Conservation (phyloP, 495 filamentous ascomycete genomes). For the Daldinia loculata region DNA sequence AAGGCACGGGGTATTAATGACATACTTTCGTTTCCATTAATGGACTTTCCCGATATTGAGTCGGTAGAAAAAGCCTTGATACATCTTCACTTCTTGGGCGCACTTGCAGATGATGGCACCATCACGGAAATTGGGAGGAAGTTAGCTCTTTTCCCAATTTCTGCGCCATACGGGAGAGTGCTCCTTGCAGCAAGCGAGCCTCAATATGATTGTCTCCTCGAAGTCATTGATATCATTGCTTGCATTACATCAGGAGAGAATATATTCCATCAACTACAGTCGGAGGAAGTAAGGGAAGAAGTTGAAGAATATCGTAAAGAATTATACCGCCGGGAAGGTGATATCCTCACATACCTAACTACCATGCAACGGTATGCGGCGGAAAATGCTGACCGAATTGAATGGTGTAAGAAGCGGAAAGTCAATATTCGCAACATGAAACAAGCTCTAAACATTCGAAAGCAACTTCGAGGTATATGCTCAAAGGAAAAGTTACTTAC, state of each 20-base stretch:
- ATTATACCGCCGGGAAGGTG: conserved; percentile 82
- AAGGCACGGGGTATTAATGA: conserved; percentile 90
- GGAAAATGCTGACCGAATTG: conserved; percentile 75
- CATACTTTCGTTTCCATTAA: conserved; percentile 82
- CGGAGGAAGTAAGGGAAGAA: conserved; percentile 82
- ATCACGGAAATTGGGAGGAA: conserved; percentile 79
- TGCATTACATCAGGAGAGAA: conserved; percentile 85
- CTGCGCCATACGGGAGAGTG: conserved; percentile 81
- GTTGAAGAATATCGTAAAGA: conserved; percentile 76
- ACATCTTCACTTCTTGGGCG: conserved; percentile 79
- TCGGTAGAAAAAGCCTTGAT: conserved; percentile 84
- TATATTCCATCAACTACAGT: conserved; percentile 80
- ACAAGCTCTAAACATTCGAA: conserved; percentile 76
- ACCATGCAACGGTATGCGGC: conserved; percentile 83
- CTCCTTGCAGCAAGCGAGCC: conserved; percentile 79
- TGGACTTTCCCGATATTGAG: conserved; percentile 81
- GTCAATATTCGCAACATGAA: conserved; percentile 85
- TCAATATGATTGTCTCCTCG: conserved; percentile 73
- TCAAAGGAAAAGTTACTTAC: conserved; percentile 57
- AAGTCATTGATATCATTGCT: conserved; percentile 91
- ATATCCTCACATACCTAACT: conserved; percentile 85
- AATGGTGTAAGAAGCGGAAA: conserved; percentile 80
- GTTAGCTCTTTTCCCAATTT: conserved; percentile 84
- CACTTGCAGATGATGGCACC: conserved; percentile 72
- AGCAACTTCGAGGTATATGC: conserved; percentile 79